These are phyloP conservation scores for Theileria parva DNA, from an alignment of 169 alveolate genomes.

Conservation along the genomic window DNA sequence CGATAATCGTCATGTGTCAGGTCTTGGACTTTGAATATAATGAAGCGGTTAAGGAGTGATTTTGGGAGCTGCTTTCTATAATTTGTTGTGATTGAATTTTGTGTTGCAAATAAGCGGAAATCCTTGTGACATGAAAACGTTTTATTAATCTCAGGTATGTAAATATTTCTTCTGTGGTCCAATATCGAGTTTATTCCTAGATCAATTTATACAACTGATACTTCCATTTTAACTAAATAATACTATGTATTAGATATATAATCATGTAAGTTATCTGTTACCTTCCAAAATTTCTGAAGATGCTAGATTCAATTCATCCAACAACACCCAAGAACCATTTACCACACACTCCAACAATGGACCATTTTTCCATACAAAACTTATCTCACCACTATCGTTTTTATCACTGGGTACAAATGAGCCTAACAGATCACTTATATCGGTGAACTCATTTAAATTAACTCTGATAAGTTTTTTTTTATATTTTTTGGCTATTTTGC, in stretches of 20 bases:
- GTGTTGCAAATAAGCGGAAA: conserved; percentile 98
- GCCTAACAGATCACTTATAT: conserved; percentile 90
- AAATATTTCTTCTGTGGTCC: conserved; percentile 97
- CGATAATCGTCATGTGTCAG: conserved; percentile 81
- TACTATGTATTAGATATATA: neutral
- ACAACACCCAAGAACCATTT: conserved; percentile 97
- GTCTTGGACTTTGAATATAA: conserved; percentile 89
- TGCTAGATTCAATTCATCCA: conserved; percentile 99
- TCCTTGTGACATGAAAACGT: conserved; percentile 90
- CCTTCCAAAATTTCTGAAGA: conserved; percentile 98
- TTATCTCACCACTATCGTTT: neutral
- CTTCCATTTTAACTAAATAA: neutral
- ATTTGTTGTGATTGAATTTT: conserved; percentile 97
- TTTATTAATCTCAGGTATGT: conserved; percentile 93
- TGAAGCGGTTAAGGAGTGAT: conserved; percentile 97
- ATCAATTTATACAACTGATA: neutral
- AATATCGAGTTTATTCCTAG: conserved; percentile 90
- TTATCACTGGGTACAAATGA: conserved; percentile 80
- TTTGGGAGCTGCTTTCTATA: conserved; percentile 98
- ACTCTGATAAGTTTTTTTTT: conserved; percentile 88
- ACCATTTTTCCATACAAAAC: conserved; percentile 96
- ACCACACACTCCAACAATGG: conserved; percentile 93
- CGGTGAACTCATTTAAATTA: conserved; percentile 95
- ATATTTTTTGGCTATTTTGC: conserved; percentile 84
- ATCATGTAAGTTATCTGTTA: conserved; percentile 40